Evolutionary conservation across 2,329 filamentous ascomycete genomes (phyloP), one percentile per base, ranked within the genome.

Genomic region (Chaetoscypha palmicola): DNA sequence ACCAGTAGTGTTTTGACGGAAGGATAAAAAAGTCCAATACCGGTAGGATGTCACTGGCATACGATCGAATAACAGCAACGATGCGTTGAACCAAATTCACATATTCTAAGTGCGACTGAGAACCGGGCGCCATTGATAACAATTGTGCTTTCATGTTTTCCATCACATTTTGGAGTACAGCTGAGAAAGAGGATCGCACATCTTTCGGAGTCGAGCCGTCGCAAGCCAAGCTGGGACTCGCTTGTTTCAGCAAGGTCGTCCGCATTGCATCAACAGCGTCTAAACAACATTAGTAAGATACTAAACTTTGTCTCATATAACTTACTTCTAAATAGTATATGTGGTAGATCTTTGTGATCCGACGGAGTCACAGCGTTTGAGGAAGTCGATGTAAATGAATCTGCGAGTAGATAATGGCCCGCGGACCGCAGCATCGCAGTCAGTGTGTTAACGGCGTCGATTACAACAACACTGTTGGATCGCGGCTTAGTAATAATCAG

Each of bases 401-500:
- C 19, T 9, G 19, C 8, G 17, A 22, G 8, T 30, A 47, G 32
- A 22, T 43, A 47, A 40, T 47, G 38, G 16, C 43, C 69, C 64
- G 3, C 41, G 16, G 30, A 20, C 38, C 38, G 35, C 19, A 47
- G 22, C 31, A 12, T 32, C 26, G 31, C 28, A 7, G 45, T 47
- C 17, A 47, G 37, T 16, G 8, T 28, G 23, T 47, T 39, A 12
- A 68, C 74, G 4, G 80, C 64, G 17, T 66, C 64, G 46, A 69
- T 68, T 53, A 78, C 74, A 50, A 73, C 74, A 4, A 59, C 63
- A 11, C 76, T 49, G 17, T 64, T 67, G 31, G 61, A 55, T 2
- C 53, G 61, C 3, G 77, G 75, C 52, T 75, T 76, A 32, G 71
- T 66, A 35, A 80, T 62, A 5, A 70, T 67, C 16, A 71, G 54